These are phyloP conservation scores for Candida labiduridarum DNA, from an alignment of 1,139 yeast species.

Conservation along the genomic window DNA sequence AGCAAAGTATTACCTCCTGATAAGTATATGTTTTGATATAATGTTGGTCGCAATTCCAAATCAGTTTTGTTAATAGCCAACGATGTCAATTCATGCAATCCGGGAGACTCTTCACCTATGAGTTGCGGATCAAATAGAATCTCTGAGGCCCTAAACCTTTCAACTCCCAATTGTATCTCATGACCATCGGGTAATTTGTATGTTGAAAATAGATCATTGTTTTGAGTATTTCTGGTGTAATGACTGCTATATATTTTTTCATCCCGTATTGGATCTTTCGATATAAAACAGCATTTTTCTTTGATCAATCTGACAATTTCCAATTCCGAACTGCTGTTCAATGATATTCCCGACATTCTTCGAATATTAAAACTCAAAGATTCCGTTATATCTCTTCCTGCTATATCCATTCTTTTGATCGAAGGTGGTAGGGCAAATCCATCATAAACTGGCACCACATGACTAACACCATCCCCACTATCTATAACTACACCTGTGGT, in stretches of 20 bases:
- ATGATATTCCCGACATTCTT: slow-evolving; percentile 58
- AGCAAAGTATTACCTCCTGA: slow-evolving; percentile 86
- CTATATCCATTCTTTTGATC: slow-evolving; percentile 75
- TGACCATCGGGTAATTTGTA: slow-evolving; percentile 88
- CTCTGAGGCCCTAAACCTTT: slow-evolving; percentile 72
- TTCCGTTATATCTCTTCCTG: slow-evolving; percentile 86
- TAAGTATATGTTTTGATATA: slow-evolving; percentile 72
- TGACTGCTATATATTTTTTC: slow-evolving; percentile 55
- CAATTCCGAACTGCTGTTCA: slow-evolving; percentile 73
- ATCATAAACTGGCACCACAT: slow-evolving; percentile 85
- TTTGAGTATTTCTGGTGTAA: slow-evolving; percentile 11
- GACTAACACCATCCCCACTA: slow-evolving; percentile 90
- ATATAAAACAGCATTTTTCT: slow-evolving; percentile 71
- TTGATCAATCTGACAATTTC: slow-evolving; percentile 81
- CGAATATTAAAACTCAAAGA: slow-evolving; percentile 69
- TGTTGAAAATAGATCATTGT: slow-evolving; percentile 32
- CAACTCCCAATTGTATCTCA: slow-evolving; percentile 60
- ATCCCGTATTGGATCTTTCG: slow-evolving; percentile 69
- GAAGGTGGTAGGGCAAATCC: slow-evolving; percentile 82
- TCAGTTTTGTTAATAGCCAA: slow-evolving; percentile 74
- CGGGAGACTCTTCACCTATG: slow-evolving; percentile 74
- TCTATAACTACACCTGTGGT: slow-evolving; percentile 91
- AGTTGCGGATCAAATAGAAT: slow-evolving; percentile 78
- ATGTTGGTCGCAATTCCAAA: slow-evolving; percentile 68
- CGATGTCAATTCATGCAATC: slow-evolving; percentile 67